phyloP scores from a whole-genome alignment of 192 early-diverging fungal genomes.

The Entomortierella parvispora region DNA sequence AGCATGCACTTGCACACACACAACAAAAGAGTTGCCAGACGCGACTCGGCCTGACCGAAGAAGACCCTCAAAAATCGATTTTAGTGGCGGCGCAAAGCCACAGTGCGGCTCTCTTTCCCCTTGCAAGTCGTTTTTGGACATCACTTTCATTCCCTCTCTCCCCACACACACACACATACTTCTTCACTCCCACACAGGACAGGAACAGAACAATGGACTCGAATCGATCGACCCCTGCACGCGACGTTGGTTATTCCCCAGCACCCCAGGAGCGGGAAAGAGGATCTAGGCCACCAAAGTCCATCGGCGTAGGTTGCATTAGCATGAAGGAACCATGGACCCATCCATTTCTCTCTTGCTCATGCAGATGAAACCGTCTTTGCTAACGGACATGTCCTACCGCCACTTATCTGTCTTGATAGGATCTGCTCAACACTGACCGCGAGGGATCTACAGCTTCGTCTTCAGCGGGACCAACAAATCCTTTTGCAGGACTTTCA shows the following conservation, averaged over 20 bases:
- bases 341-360: not conserved
- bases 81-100: not conserved
- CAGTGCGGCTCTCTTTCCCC: not conserved
- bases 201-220: conserved; percentile 30
- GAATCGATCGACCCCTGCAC: conserved; percentile 36
- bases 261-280: conserved; percentile 37
- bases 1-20: not conserved
- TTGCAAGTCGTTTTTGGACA: not conserved
- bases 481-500: conserved; percentile 34
- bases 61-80: no score
- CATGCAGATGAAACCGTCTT: not conserved
- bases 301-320: conserved; percentile 22
- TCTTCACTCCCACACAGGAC: not conserved
- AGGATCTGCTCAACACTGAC: conserved; percentile 44
- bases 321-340: not conserved
- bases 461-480: conserved; percentile 19
- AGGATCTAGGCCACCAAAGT: conserved; percentile 30
- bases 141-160: no score
- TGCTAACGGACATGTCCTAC: not conserved
- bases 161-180: no score
- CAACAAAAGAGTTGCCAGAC: not conserved
- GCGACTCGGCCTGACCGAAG: not conserved
- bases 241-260: conserved; percentile 28
- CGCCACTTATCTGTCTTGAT: not conserved
- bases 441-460: conserved; percentile 39